Evolutionary conservation across 352 stramenopile genomes (phyloP).

Genomic region (Poterioochromonas sp.): DNA sequence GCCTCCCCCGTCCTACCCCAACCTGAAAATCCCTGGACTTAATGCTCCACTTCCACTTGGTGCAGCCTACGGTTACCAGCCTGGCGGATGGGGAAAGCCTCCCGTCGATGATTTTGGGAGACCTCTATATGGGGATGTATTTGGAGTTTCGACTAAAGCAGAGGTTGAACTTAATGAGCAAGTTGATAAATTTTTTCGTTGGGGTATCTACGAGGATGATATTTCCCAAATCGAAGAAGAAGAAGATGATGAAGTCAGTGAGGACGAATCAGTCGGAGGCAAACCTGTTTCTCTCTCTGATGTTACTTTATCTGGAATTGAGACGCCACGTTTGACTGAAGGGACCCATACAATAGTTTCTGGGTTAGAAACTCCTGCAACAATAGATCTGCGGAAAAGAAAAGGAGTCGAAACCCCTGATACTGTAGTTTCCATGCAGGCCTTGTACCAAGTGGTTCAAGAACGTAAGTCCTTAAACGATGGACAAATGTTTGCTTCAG

Average conservation of each 20-base stretch:
- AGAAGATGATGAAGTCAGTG: slow-evolving; percentile 26
- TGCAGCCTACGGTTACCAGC: slow-evolving; percentile 88
- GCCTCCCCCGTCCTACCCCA: slow-evolving; percentile 87
- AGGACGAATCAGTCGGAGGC: slow-evolving; percentile 6
- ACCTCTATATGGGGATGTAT: slow-evolving; percentile 93
- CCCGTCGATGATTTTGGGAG: slow-evolving; percentile 86
- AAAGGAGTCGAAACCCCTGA: slow-evolving; percentile 45
- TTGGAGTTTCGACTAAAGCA: slow-evolving; percentile 53
- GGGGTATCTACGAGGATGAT: slow-evolving; percentile 42
- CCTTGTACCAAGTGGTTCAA: slow-evolving; percentile 65
- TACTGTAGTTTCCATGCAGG: slow-evolving; percentile 47
- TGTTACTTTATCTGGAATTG: slow-evolving; percentile 40
- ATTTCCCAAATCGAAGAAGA: slow-evolving; percentile 42
- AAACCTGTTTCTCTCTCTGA: too few species aligned
- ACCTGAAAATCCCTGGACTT: slow-evolving; percentile 88
- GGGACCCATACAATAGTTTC: slow-evolving; percentile 46
- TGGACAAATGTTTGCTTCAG: slow-evolving; percentile 58
- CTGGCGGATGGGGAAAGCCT: slow-evolving; percentile 92
- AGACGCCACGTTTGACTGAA: slow-evolving; percentile 43
- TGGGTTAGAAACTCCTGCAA: slow-evolving; percentile 48
- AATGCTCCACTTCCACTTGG: slow-evolving; percentile 87
- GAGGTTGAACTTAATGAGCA: slow-evolving; percentile 45
- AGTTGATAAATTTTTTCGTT: slow-evolving; percentile 38
- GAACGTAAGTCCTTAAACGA: slow-evolving; percentile 42
- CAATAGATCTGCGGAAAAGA: slow-evolving; percentile 61